Evolutionary conservation across 208 protist genomes (phyloP), one percentile per base, ranked within the genome.

Genomic region (Crithidia expoeki): DNA sequence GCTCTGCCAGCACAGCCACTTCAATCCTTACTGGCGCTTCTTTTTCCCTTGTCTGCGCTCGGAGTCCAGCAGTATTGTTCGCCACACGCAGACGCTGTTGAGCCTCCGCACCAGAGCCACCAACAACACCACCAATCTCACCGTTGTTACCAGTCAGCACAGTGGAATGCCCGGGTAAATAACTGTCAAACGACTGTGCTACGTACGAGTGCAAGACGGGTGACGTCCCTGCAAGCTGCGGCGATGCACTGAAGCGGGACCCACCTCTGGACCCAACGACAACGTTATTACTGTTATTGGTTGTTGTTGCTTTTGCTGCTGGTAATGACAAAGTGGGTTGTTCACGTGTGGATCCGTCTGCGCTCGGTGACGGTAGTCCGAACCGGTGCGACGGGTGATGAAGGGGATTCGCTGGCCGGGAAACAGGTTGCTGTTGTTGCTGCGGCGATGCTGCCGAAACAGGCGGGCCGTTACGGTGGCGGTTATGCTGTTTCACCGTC

Each of bases 181-280:
- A 51, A 21, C 61, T 69, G 27, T 14, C 49, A 33, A 69, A 56
- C 28, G 70, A 75, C 32, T 68, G 51, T 23, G 56, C 60, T 6
- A 69, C 52, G 34, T 63, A 75, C 7, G 61, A 69, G 61, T 58
- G 52, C 16, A 21, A 0, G 23, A 75, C 57, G 40, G 60, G 53
- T 16, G 72, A 77, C 14, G 72, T 23, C 32, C 28, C 17, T 2
- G 50, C 46, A 4, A 61, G 49, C 1, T 46, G 65, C 7, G 57
- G 52, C 4, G 65, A n/a, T n/a, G n/a, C n/a, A n/a, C n/a, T n/a
- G n/a, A n/a, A n/a, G n/a, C n/a, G n/a, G n/a, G n/a, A n/a, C n/a
- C n/a, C n/a, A n/a, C n/a, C n/a, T n/a, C n/a, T n/a, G n/a, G n/a
- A n/a, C n/a, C n/a, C n/a, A n/a, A n/a, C n/a, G n/a, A n/a, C n/a